phyloP scores from a whole-genome alignment of 2,329 filamentous ascomycete species.

The Metarhizium album region DNA sequence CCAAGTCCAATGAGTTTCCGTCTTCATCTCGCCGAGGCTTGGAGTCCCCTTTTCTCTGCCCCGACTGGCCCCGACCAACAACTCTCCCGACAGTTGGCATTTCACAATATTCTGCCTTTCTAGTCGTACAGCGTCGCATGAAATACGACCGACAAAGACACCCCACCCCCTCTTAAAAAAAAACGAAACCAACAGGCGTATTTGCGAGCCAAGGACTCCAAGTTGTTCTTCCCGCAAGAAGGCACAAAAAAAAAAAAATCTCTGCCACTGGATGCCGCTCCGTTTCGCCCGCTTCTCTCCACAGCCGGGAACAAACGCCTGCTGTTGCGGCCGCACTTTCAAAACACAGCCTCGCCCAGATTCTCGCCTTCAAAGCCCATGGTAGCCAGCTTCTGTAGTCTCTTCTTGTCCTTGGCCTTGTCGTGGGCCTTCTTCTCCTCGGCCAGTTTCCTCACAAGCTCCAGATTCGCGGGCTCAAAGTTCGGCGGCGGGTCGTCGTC shows the following conservation, averaged over 20 bases:
- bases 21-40: background rate
- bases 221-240: background rate
- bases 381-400: slow-evolving; percentile 58
- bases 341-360: slow-evolving; percentile 62
- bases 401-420: slow-evolving; percentile 62
- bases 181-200: background rate
- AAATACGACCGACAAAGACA: background rate
- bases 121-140: slow-evolving; percentile 1
- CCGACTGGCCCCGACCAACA: background rate
- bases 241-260: too few relatives aligned
- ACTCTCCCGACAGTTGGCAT: slow-evolving; percentile 28
- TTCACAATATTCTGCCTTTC: slow-evolving; percentile 54
- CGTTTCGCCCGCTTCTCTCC: background rate
- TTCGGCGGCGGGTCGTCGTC: slow-evolving; percentile 79
- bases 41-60: background rate
- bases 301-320: background rate
- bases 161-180: too few relatives aligned
- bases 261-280: background rate
- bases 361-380: slow-evolving; percentile 86
- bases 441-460: slow-evolving; percentile 61
- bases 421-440: slow-evolving; percentile 60
- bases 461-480: slow-evolving; percentile 53
- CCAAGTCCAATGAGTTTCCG: background rate
- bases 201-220: background rate
- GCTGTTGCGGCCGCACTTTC: background rate